phyloP scores from a whole-genome alignment of 257 asterid genomes.

The Capsicum chinense region DNA sequence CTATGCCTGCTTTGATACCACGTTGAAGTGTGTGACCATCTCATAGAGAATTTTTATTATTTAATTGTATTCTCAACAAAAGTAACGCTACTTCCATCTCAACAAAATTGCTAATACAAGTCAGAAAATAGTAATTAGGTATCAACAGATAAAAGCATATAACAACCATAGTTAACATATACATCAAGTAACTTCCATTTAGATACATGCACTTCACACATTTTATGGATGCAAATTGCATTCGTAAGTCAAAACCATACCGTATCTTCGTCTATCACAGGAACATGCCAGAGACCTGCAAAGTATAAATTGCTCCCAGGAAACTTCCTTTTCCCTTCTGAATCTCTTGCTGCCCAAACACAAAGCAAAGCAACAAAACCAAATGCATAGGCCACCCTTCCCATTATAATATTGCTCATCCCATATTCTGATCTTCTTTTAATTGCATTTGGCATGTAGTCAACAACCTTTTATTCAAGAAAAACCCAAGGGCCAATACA shows the following conservation, averaged over 20 bases:
- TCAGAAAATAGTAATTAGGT: neutral
- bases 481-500: neutral
- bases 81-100: neutral
- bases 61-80: too few species aligned
- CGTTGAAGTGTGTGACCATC: neutral
- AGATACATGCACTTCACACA: neutral
- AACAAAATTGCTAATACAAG: neutral
- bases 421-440: slow-evolving; percentile 38
- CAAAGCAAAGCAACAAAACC: slow-evolving; percentile 60
- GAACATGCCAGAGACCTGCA: slow-evolving; percentile 36
- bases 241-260: slow-evolving; percentile 38
- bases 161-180: neutral
- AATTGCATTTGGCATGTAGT: slow-evolving; percentile 47
- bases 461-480: slow-evolving; percentile 3
- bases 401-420: slow-evolving; percentile 45
- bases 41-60: neutral
- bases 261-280: slow-evolving; percentile 40
- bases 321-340: slow-evolving; percentile 61
- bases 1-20: neutral
- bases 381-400: slow-evolving; percentile 45
- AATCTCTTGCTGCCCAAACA: slow-evolving; percentile 53
- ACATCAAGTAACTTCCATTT: neutral
- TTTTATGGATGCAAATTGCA: neutral
- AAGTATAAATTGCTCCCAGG: slow-evolving; percentile 39
- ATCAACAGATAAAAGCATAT: neutral